phyloP scores from a whole-genome alignment of 352 stramenopile genomes.

The Phytopythium mirpurense region DNA sequence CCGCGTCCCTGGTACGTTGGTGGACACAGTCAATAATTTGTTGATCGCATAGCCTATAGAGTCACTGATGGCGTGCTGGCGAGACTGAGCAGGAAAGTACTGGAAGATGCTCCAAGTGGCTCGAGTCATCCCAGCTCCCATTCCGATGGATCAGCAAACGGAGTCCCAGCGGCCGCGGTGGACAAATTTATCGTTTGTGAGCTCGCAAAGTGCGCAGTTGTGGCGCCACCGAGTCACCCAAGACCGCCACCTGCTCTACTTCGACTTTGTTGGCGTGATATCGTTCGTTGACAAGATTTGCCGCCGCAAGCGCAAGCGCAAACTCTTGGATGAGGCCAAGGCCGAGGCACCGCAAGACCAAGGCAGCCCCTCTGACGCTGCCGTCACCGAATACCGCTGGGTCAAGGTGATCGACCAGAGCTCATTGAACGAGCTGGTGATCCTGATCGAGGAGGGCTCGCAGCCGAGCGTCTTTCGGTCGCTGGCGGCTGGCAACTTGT shows the following conservation, averaged over 20 bases:
- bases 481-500: conserved; percentile 37
- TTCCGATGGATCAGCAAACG: conserved; percentile 2
- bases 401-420: conserved; percentile 58
- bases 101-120: conserved; percentile 44
- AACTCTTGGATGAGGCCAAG: conserved; percentile 1
- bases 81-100: conserved; percentile 33
- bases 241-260: conserved; percentile 24
- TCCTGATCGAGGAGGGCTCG: conserved; percentile 36
- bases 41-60: too few relatives aligned
- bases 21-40: too few relatives aligned
- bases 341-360: not conserved
- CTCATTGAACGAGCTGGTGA: conserved; percentile 38
- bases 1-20: conserved; percentile 32
- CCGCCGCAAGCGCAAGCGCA: conserved; percentile 25
- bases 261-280: conserved; percentile 64
- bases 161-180: conserved; percentile 20
- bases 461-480: conserved; percentile 37
- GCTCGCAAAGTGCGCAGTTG: conserved; percentile 22
- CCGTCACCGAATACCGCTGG: conserved; percentile 39
- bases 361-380: not conserved
- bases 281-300: conserved; percentile 44
- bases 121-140: conserved; percentile 17
- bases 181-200: conserved; percentile 44
- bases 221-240: conserved; percentile 13
- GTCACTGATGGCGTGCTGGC: too few relatives aligned